Conservation (phyloP, 495 filamentous ascomycete species). For the Bacidia rubella region DNA sequence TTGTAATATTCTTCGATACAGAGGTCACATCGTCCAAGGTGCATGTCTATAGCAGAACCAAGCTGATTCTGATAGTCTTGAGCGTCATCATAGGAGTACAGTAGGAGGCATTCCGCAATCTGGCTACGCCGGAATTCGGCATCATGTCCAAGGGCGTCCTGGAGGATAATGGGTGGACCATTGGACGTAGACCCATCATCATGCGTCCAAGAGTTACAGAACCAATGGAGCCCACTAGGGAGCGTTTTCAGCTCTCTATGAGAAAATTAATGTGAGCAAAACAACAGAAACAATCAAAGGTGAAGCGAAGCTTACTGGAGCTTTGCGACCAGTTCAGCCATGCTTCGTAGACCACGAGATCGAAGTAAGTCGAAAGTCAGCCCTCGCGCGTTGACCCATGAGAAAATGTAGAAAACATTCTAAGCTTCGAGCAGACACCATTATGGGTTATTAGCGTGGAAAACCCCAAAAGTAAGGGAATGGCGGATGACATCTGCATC, state of each 20-base stretch:
- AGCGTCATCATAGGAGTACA: conserved; percentile 54
- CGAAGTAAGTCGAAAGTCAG: too few species aligned
- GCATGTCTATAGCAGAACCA: conserved; percentile 34
- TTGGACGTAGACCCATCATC: neutral
- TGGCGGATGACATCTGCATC: too few species aligned
- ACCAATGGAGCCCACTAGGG: conserved; percentile 17
- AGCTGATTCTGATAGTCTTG: conserved; percentile 46
- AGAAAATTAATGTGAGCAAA: neutral
- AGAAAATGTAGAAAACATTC: too few species aligned
- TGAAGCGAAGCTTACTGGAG: conserved; percentile 8
- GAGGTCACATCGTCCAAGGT: conserved; percentile 57
- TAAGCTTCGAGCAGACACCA: too few species aligned
- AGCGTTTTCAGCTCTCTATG: conserved; percentile 14
- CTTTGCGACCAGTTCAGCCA: conserved; percentile 15
- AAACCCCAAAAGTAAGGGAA: too few species aligned
- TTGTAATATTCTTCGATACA: conserved; percentile 75
- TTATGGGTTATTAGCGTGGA: too few species aligned
- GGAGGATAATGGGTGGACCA: neutral
- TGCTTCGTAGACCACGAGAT: too few species aligned
- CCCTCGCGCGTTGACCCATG: too few species aligned
- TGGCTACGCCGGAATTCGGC: conserved; percentile 38
- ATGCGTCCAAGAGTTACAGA: conserved; percentile 7
- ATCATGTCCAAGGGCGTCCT: conserved; percentile 27
- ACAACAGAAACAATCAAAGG: neutral
- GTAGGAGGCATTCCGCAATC: conserved; percentile 48